Evolutionary conservation across 306 rosid species (phyloP).

Genomic region (Rosa rugosa): DNA sequence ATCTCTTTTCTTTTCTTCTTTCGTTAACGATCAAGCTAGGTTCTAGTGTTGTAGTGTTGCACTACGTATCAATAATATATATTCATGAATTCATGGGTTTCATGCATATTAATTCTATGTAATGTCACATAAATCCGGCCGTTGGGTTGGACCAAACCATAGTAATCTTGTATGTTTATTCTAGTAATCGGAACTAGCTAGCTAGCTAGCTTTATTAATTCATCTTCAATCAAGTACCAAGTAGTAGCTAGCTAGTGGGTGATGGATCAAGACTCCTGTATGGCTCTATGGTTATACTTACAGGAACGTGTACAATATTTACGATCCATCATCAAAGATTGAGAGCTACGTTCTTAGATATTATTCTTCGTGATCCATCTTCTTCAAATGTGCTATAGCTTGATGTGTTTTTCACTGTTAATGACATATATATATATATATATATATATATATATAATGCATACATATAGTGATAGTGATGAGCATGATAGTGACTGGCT

Average conservation of each 20-base stretch:
- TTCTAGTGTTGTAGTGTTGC: no score
- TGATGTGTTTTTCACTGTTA: no score
- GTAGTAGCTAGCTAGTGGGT: background rate
- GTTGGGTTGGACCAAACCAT: background rate
- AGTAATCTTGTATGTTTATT: background rate
- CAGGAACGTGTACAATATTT: background rate
- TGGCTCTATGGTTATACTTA: background rate
- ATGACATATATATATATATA: no score
- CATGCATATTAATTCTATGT: no score
- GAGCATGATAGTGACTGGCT: background rate
- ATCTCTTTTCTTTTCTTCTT: no score
- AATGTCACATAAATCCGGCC: conserved; percentile 1
- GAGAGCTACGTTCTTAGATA: background rate
- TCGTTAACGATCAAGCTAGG: no score
- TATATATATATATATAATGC: no score
- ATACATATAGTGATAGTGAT: background rate
- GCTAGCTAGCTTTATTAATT: background rate
- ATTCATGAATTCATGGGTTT: no score
- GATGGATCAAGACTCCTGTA: background rate
- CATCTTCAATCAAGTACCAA: background rate
- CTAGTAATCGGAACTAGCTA: background rate
- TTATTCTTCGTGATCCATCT: background rate
- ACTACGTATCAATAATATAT: no score
- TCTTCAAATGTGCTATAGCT: background rate
- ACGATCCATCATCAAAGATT: background rate